Evolutionary conservation across 1,284 basidiomycete species (phyloP).

Genomic region (Fomitopsis palustris): DNA sequence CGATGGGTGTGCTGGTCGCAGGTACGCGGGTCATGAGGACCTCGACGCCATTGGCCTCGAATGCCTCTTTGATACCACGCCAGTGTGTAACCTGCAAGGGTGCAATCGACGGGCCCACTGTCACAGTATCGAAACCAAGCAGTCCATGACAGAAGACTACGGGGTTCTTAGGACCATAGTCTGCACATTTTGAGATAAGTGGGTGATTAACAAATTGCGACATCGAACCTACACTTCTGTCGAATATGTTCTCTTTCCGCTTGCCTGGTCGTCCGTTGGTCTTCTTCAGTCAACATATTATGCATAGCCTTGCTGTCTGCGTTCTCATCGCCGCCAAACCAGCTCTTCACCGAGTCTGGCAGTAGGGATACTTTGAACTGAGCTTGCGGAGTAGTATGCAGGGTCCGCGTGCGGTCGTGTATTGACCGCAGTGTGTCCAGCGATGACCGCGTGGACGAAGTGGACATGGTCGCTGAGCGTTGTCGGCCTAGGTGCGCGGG

Average conservation of each 20-base stretch:
- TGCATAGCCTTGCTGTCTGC: slow-evolving; percentile 43
- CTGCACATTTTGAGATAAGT: slow-evolving; percentile 31
- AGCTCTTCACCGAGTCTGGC: slow-evolving; percentile 40
- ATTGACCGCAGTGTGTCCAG: slow-evolving; percentile 62
- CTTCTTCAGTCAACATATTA: slow-evolving; percentile 51
- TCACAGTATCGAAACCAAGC: slow-evolving; percentile 82
- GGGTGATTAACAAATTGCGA: not conserved
- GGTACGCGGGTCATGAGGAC: slow-evolving; percentile 92
- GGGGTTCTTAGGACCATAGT: slow-evolving; percentile 76
- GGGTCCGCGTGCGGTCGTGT: slow-evolving; percentile 36
- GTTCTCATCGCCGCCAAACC: slow-evolving; percentile 43
- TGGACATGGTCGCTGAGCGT: slow-evolving; percentile 28
- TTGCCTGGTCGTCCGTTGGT: slow-evolving; percentile 48
- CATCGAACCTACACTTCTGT: slow-evolving; percentile 60
- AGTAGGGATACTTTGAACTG: slow-evolving; percentile 22
- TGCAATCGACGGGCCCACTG: slow-evolving; percentile 68
- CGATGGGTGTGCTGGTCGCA: slow-evolving; percentile 82
- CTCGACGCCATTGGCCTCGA: slow-evolving; percentile 86
- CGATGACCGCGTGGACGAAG: slow-evolving; percentile 43
- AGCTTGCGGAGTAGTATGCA: slow-evolving; percentile 25
- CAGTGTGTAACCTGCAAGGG: slow-evolving; percentile 89
- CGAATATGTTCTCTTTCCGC: slow-evolving; percentile 54
- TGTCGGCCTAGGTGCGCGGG: slow-evolving; percentile 22
- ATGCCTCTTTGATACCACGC: slow-evolving; percentile 90
- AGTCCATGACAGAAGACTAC: slow-evolving; percentile 94